Conservation (phyloP, 78 protist species). For the Dictyostelium capitatum region DNA sequence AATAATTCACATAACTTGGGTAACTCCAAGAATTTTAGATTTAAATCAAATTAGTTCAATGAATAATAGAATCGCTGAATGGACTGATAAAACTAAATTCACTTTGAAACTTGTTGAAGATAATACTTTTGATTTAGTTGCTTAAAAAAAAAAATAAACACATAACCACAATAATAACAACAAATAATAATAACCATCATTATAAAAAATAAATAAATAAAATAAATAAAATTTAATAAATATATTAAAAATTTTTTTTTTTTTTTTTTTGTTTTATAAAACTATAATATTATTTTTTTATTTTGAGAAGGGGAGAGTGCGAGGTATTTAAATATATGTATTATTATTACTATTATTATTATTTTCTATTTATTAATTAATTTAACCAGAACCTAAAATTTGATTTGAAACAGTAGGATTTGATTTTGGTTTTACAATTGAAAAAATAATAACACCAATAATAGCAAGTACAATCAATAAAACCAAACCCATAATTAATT, state of each 20-base stretch:
- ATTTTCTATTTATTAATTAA: too few relatives aligned
- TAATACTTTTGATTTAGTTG: conserved; percentile 66
- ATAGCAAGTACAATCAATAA: conserved; percentile 81
- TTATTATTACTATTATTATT: too few relatives aligned
- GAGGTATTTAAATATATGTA: too few relatives aligned
- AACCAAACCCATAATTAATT: conserved; percentile 84
- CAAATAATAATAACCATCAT: background rate
- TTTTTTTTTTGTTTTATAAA: too few relatives aligned
- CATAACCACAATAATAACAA: background rate
- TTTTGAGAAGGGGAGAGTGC: too few relatives aligned
- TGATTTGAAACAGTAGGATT: background rate
- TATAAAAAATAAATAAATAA: background rate
- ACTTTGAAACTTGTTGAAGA: conserved; percentile 47
- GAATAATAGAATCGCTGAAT: conserved; percentile 60
- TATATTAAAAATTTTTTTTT: too few relatives aligned
- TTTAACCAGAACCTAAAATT: too few relatives aligned
- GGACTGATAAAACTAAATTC: conserved; percentile 50
- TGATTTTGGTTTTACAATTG: conserved; percentile 66
- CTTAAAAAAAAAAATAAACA: background rate
- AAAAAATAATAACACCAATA: conserved; percentile 53
- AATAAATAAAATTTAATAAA: too few relatives aligned
- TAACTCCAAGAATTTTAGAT: conserved; percentile 88
- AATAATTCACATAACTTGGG: conserved; percentile 84
- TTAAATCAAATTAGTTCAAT: conserved; percentile 78
- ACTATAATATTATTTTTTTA: too few relatives aligned